Conservation (phyloP, 2,329 filamentous ascomycete genomes). For the Pseudopyrenochaeta lycopersici region DNA sequence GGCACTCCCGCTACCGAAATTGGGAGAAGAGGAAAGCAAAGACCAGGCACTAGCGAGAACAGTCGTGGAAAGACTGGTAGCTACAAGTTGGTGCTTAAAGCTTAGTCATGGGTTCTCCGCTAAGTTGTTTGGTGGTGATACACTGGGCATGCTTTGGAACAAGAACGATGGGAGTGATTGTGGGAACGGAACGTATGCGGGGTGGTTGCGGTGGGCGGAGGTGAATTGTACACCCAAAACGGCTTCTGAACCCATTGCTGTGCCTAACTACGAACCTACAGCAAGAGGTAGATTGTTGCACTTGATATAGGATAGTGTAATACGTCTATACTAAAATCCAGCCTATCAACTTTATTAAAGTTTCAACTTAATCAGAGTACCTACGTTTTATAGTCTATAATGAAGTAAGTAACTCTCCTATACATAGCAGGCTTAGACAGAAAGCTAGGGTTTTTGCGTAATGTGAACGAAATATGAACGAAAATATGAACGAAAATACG, state of each 20-base stretch:
- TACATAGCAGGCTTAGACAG: no score
- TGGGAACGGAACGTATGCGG: constrained; percentile 62
- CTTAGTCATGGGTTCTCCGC: constrained; percentile 64
- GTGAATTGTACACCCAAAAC: constrained; percentile 57
- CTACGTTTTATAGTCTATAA: no score
- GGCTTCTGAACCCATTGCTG: constrained; percentile 14
- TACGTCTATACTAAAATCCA: no score
- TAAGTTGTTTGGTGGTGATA: constrained; percentile 56
- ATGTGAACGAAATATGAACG: no score
- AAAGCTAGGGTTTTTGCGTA: no score
- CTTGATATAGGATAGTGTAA: no score
- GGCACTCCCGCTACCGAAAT: constrained; percentile 52
- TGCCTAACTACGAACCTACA: constrained; percentile 24
- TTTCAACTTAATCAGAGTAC: no score
- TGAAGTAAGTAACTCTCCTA: no score
- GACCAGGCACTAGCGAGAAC: constrained; percentile 60
- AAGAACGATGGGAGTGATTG: constrained; percentile 59
- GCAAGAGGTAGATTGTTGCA: constrained; percentile 15
- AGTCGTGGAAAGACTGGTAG: constrained; percentile 63
- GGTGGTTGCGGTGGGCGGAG: constrained; percentile 63
- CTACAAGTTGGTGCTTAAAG: constrained; percentile 64
- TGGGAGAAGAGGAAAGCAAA: constrained; percentile 52
- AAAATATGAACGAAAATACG: no score
- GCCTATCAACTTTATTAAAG: no score
- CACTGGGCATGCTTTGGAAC: constrained; percentile 64